Evolutionary conservation across 1,139 yeast species (phyloP), one percentile per base, ranked within the genome.

Genomic region (Pichia sp.): DNA sequence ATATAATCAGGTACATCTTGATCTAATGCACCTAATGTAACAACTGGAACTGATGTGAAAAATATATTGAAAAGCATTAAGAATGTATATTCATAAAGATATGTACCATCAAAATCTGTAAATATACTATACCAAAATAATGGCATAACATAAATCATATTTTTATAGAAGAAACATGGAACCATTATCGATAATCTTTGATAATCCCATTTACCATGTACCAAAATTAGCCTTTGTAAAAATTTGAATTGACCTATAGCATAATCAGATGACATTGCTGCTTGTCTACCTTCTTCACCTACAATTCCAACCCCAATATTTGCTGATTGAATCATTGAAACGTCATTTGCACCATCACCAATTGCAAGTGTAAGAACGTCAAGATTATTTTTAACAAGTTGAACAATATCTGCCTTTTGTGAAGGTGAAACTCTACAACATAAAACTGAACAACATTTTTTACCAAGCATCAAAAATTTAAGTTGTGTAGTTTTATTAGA

Each of bases 321-420:
- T 4, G 83, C 79, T 9, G 80, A 73, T 58, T 77, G 83, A 49
- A 77, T 77, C 83, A 77, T 77, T 8, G 83, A 79, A 37, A 77
- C 83, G 58, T 77, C 83, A 54, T 77, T 77, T 19, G 83, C 80
- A 47, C 83, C 83, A 59, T 77, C 83, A 31, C 83, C 83, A 52
- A 77, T 73, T 1, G 82, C 82, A 45, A 77, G 65, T 1, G 83
- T 77, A 78, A 77, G 75, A 28, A 64, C 82, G 28, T 66, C 57
- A 41, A 77, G 66, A 23, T 63, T 63, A 25, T 65, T 58, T 50
- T 74, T 76, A 4, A 77, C 82, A 56, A 73, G 59, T 42, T 59
- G 64, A 19, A 76, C 81, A 43, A 77, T 76, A 44, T 63, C 66
- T 2, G 82, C 82, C 55, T 77, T 77, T 55, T 77, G 83, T 10